Conservation (phyloP, 305 asterid genomes). For the Plantago rigida region DNA sequence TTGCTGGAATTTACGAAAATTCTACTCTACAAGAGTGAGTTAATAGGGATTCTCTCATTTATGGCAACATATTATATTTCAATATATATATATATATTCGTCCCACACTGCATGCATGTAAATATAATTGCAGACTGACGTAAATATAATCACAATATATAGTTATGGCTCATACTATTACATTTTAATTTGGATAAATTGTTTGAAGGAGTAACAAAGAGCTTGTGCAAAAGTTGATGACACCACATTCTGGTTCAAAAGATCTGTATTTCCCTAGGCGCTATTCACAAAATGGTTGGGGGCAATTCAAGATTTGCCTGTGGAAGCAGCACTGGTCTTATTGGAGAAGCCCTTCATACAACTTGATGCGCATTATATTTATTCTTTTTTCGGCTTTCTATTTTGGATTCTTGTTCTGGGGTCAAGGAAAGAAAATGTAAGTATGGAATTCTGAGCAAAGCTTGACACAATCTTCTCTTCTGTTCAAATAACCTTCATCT, state of each 20-base stretch:
- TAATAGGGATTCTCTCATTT: not conserved
- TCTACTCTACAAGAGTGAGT: slow-evolving; percentile 2
- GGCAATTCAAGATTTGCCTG: slow-evolving; percentile 54
- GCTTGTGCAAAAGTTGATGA: slow-evolving; percentile 34
- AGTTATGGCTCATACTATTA: no score
- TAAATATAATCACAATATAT: no score
- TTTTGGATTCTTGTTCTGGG: slow-evolving; percentile 45
- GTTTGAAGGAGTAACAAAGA: slow-evolving; percentile 36
- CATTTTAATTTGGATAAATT: not conserved
- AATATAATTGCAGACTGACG: no score
- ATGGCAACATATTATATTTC: not conserved
- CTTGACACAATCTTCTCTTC: not conserved
- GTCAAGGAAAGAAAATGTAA: slow-evolving; percentile 46
- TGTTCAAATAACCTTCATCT: not conserved
- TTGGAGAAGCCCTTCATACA: slow-evolving; percentile 64
- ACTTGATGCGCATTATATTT: slow-evolving; percentile 37
- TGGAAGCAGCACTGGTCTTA: slow-evolving; percentile 62
- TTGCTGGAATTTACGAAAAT: slow-evolving; percentile 39
- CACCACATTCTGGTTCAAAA: slow-evolving; percentile 43
- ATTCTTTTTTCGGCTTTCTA: slow-evolving; percentile 35
- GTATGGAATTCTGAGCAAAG: slow-evolving; percentile 5
- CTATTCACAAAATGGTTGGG: slow-evolving; percentile 42
- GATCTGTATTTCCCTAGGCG: slow-evolving; percentile 40
- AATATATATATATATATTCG: not conserved
- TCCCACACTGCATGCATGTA: not conserved